phyloP scores from a whole-genome alignment of 2,329 filamentous ascomycete genomes.

The Leptoxyphium fumago region DNA sequence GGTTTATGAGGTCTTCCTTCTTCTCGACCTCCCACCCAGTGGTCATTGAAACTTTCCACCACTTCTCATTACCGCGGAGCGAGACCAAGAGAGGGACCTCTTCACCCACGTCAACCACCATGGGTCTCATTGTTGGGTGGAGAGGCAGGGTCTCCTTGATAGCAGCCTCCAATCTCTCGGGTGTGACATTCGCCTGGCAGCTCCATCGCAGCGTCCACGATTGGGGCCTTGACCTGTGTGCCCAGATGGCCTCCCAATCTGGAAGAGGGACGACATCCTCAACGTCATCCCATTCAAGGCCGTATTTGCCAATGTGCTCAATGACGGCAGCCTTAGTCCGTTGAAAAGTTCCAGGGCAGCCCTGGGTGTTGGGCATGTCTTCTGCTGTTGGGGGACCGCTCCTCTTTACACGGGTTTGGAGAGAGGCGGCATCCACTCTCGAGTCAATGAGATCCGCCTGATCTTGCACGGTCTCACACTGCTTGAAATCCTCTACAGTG shows the following conservation, averaged over 20 bases:
- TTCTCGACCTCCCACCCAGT: slow-evolving; percentile 16
- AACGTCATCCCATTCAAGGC: slow-evolving; percentile 19
- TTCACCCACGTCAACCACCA: slow-evolving; percentile 12
- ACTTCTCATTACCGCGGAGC: slow-evolving; percentile 12
- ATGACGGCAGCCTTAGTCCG: slow-evolving; percentile 11
- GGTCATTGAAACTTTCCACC: slow-evolving; percentile 15
- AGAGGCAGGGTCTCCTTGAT: slow-evolving; percentile 15
- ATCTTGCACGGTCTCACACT: slow-evolving; percentile 16
- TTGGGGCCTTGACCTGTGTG: slow-evolving; percentile 13
- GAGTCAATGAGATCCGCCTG: slow-evolving; percentile 18
- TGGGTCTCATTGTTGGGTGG: slow-evolving; percentile 17
- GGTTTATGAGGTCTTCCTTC: slow-evolving; percentile 14
- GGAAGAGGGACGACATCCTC: slow-evolving; percentile 20
- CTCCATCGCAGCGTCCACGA: slow-evolving; percentile 20
- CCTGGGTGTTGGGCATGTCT: slow-evolving; percentile 16
- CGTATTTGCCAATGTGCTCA: slow-evolving; percentile 10
- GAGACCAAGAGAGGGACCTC: slow-evolving; percentile 16
- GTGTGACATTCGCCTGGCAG: slow-evolving; percentile 13
- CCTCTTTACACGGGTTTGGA: slow-evolving; percentile 8
- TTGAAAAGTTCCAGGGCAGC: slow-evolving; percentile 12
- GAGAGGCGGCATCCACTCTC: slow-evolving; percentile 8
- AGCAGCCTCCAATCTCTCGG: slow-evolving; percentile 10
- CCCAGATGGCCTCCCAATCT: slow-evolving; percentile 20
- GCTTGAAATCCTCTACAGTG: slow-evolving; percentile 20
- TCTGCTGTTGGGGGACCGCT: slow-evolving; percentile 14